A percentile compares a stretch with the other conserved stretches of the same genome.
These are phyloP conservation scores for Lycium ferocissimum DNA, from an alignment of 257 asterid species.

Conservation along the genomic window DNA sequence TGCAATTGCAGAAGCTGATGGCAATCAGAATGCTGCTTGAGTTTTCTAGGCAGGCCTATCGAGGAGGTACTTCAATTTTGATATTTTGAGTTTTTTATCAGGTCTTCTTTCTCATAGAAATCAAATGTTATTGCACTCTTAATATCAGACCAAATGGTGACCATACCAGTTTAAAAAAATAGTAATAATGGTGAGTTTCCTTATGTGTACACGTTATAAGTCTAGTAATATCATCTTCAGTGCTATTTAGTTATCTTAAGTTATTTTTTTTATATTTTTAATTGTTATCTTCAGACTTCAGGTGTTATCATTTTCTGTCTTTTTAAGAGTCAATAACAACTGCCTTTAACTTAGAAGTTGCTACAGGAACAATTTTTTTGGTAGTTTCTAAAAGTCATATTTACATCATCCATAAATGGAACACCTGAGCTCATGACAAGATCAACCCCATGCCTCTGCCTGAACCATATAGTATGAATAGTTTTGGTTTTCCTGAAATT, in stretches of 20 bases:
- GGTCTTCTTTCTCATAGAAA: neutral
- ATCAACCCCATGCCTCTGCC: neutral
- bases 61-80: neutral
- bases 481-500: too few species aligned
- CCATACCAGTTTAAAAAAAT: too few species aligned
- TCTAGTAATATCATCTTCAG: neutral
- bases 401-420: neutral
- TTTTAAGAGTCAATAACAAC: neutral
- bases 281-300: too few species aligned
- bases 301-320: neutral
- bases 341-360: neutral
- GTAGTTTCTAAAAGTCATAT: neutral
- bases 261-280: too few species aligned
- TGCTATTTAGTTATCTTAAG: neutral
- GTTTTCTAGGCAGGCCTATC: neutral
- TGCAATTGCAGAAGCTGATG: neutral
- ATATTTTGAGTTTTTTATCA: neutral
- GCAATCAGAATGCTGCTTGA: neutral
- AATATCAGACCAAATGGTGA: too few species aligned
- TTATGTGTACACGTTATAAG: too few species aligned
- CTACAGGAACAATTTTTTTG: neutral
- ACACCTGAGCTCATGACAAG: too few species aligned
- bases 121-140: too few species aligned
- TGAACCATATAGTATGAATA: too few species aligned
- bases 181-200: too few species aligned